A percentile compares a stretch with the other conserved stretches of the same genome.
Conservation (phyloP, 2,329 filamentous ascomycete genomes). For the Magnaporthales sp. region DNA sequence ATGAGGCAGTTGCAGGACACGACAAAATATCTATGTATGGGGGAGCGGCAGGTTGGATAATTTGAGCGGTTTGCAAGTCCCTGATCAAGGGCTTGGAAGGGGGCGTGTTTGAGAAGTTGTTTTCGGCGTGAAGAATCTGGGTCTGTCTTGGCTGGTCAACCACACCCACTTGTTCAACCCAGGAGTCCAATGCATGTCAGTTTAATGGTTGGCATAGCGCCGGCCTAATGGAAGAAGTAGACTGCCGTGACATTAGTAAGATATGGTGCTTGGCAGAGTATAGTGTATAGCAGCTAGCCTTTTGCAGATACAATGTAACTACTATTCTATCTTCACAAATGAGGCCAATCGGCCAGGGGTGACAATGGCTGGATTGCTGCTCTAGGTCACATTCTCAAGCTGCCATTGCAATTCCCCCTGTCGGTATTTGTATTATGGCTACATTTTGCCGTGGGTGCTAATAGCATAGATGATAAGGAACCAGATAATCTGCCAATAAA, state of each 20-base stretch:
- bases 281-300: not conserved
- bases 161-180: no score
- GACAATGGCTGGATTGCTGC: no score
- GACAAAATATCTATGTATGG: not conserved
- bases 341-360: not conserved
- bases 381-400: no score
- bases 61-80: not conserved
- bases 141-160: no score
- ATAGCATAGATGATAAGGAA: not conserved
- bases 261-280: not conserved
- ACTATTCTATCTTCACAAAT: not conserved
- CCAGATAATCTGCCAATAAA: not conserved
- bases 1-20: not conserved
- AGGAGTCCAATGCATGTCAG: not conserved
- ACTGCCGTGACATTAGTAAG: no score
- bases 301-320: not conserved
- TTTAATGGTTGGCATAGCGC: not conserved
- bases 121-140: no score
- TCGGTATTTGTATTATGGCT: no score
- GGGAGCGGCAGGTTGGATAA: not conserved
- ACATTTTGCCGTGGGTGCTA: no score
- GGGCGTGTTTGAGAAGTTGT: not conserved
- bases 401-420: no score
- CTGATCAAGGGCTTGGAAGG: not conserved
- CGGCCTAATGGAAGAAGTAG: no score